These are phyloP conservation scores for Arthrobotrys pseudoclavata DNA, from an alignment of 2,329 filamentous ascomycete species.

Conservation along the genomic window DNA sequence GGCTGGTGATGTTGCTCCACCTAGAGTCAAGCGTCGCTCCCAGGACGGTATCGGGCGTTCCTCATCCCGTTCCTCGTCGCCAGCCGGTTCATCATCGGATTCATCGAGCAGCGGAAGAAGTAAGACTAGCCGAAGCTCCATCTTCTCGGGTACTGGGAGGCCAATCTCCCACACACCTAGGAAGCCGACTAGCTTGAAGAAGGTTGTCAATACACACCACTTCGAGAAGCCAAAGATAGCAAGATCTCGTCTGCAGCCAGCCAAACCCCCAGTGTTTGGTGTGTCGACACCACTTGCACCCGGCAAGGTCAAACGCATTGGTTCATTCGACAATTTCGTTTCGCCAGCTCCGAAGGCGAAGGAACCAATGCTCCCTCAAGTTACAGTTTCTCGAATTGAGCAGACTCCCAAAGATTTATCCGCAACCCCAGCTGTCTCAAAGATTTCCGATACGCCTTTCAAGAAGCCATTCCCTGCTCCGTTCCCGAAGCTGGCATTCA, in stretches of 20 bases:
- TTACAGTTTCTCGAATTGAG: slow-evolving; percentile 17
- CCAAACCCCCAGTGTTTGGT: slow-evolving; percentile 61
- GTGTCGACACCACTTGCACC: slow-evolving; percentile 60
- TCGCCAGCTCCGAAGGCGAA: slow-evolving; percentile 35
- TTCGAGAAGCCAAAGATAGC: slow-evolving; percentile 62
- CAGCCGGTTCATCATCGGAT: slow-evolving; percentile 66
- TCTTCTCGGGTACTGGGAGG: slow-evolving; percentile 63
- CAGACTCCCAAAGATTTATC: slow-evolving; percentile 1
- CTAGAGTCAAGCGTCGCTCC: slow-evolving; percentile 88
- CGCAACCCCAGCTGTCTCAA: slow-evolving; percentile 39
- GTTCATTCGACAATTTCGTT: slow-evolving; percentile 63
- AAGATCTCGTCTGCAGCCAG: slow-evolving; percentile 60
- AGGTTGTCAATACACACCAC: slow-evolving; percentile 52
- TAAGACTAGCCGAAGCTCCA: slow-evolving; percentile 72
- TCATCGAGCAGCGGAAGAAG: slow-evolving; percentile 66
- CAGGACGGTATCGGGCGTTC: slow-evolving; percentile 79
- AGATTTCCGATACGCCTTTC: slow-evolving; percentile 60
- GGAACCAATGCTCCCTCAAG: slow-evolving; percentile 59
- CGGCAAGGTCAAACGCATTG: slow-evolving; percentile 62
- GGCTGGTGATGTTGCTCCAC: slow-evolving; percentile 81
- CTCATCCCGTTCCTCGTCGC: slow-evolving; percentile 69
- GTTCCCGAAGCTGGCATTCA: slow-evolving; percentile 71
- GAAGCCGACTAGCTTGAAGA: slow-evolving; percentile 56
- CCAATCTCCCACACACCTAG: slow-evolving; percentile 67
- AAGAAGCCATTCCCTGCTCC: slow-evolving; percentile 61